Base-by-base conservation (phyloP, 352 stramenopile species). In the Globisporangium barbulae region DNA sequence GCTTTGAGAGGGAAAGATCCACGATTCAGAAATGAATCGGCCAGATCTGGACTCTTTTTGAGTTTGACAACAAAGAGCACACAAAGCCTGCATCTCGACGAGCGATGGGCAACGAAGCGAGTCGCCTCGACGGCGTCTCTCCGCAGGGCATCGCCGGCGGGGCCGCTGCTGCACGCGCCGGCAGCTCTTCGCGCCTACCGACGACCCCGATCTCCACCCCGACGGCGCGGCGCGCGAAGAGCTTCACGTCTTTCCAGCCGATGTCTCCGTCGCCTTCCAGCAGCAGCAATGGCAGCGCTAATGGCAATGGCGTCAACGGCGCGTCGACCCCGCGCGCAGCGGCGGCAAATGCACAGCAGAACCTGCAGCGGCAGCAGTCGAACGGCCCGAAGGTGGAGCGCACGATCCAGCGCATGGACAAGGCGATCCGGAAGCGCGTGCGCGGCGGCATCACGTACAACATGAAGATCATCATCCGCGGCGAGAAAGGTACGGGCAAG, bases 391-490 rank as follows among this genome's bases (percentile, higher is more conserved):
- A 63, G 19, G 73, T 90, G 28, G 79, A 90, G 35, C 72, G 75
- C 35, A 81, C 75, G 44, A 94, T 92, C 69, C 83, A 91, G 68
- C 79, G 79, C 70, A 94, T 94, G 85, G 83, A 94, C 65, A 88
- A 83, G 57, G 75, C 78, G 19, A 94, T 96, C 63, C 81, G 88
- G 31, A 82, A 78, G 59, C 83, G 85, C 63, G 80, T 94, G n/a
- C 71, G 88, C 28, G 89, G 76, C 30, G 84, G 79, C 62, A 81
- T 93, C 65, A 95, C 79, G 63, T 97, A 97, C 79, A 97, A 97
- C 73, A 96, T 97, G 87, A 96, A 96, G 77, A 75, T 97, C 42
- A 67, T 97, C 49, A 71, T 97, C 30, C 82, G 89, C 33, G 90
- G 91, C 33, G 82, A 87, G 22, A 76, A 78, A 5, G 85, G 89